Evolutionary conservation across 371 early-diverging fungal genomes (phyloP).

Genomic region (Nematocida displodere): DNA sequence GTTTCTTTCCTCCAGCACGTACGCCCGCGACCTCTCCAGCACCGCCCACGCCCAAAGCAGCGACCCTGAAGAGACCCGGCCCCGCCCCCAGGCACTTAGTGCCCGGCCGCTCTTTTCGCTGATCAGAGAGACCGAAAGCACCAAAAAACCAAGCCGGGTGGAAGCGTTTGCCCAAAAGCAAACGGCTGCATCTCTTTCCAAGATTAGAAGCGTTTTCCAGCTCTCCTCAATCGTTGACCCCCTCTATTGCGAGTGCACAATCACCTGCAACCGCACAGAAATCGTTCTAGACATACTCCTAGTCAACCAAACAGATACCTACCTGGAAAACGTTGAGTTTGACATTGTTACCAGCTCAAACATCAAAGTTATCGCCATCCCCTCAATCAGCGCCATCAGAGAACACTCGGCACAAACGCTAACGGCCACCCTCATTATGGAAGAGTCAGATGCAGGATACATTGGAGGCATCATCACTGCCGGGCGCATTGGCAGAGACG

Average conservation of each 20-base stretch:
- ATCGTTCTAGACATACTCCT: constrained; percentile 80
- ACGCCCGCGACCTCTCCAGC: neutral
- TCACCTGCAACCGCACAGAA: constrained; percentile 86
- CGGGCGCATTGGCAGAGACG: constrained; percentile 34
- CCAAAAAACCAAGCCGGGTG: neutral
- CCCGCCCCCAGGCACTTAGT: neutral
- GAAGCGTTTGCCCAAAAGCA: neutral
- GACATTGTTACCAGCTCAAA: constrained; percentile 93
- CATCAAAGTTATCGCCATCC: constrained; percentile 84
- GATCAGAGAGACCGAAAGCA: neutral
- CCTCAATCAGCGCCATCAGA: constrained; percentile 73
- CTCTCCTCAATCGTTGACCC: constrained; percentile 90
- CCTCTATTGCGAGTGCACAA: constrained; percentile 92
- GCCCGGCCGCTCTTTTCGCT: constrained; percentile 33
- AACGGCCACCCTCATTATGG: constrained; percentile 43
- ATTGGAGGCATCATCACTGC: constrained; percentile 57
- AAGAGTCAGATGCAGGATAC: constrained; percentile 59
- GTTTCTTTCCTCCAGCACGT: neutral
- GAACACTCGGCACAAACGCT: constrained; percentile 27
- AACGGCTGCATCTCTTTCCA: constrained; percentile 22
- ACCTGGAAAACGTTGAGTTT: constrained; percentile 84
- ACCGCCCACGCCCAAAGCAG: neutral
- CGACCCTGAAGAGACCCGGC: neutral
- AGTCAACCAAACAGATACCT: constrained; percentile 89
- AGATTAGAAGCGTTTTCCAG: constrained; percentile 73